phyloP scores from a whole-genome alignment of 2,329 filamentous ascomycete genomes.

The Tolypocladium capitatum region DNA sequence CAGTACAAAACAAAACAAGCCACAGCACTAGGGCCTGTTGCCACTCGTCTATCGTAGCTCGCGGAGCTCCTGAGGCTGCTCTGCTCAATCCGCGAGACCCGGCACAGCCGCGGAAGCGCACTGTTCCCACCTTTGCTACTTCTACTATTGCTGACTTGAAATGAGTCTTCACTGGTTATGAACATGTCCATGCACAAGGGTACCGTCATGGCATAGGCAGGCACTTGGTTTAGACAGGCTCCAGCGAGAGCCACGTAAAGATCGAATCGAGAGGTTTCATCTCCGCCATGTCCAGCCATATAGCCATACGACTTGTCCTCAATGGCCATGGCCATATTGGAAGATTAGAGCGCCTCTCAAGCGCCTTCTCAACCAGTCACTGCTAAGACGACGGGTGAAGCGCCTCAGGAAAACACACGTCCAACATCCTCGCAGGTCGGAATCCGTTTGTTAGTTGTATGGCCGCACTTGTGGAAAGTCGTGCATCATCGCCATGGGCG shows the following conservation, averaged over 20 bases:
- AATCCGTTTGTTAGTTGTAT: constrained; percentile 15
- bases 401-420: neutral
- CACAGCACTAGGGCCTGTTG: neutral
- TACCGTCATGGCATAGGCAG: neutral
- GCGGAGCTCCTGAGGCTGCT: neutral
- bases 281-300: neutral
- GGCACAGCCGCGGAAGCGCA: neutral
- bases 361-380: neutral
- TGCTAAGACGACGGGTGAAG: neutral
- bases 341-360: neutral
- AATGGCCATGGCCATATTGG: neutral
- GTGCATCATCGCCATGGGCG: constrained; percentile 21
- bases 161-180: neutral
- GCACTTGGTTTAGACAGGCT: neutral
- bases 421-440: neutral
- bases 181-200: neutral
- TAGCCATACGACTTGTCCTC: neutral
- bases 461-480: constrained; percentile 24
- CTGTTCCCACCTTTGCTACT: neutral
- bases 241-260: neutral
- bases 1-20: neutral
- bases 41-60: neutral
- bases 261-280: neutral
- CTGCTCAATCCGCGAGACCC: neutral
- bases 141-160: neutral